Conservation (phyloP, 1,284 basidiomycete species). For the Austroboletus olivaceoglutinosus region DNA sequence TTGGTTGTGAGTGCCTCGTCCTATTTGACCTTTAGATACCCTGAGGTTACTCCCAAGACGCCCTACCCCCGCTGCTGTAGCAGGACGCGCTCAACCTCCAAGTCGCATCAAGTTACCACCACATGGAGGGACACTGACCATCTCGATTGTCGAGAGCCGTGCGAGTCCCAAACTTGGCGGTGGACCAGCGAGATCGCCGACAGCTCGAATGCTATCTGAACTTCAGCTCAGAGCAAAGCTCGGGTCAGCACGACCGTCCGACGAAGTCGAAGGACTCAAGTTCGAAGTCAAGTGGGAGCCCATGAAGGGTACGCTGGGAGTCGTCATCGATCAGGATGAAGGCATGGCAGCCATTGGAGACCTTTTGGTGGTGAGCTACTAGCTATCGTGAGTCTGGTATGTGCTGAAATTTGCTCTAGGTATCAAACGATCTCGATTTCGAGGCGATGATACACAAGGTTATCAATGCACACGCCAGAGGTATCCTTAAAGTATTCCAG, state of each 20-base stretch:
- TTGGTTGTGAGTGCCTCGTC: slow-evolving; percentile 61
- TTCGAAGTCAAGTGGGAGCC: slow-evolving; percentile 69
- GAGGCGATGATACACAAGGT: slow-evolving; percentile 59
- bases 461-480: slow-evolving; percentile 59
- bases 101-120: slow-evolving; percentile 50
- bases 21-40: background rate
- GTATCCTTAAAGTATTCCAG: slow-evolving; percentile 56
- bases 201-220: slow-evolving; percentile 54
- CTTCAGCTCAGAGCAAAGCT: slow-evolving; percentile 64
- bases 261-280: slow-evolving; percentile 62
- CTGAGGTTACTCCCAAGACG: slow-evolving; percentile 40
- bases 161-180: slow-evolving; percentile 36
- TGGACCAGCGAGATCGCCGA: slow-evolving; percentile 48
- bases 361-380: slow-evolving; percentile 49
- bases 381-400: background rate
- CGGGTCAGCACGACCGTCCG: slow-evolving; percentile 52
- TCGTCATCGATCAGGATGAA: slow-evolving; percentile 46
- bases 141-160: slow-evolving; percentile 46
- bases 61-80: slow-evolving; percentile 36
- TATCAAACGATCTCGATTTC: slow-evolving; percentile 67
- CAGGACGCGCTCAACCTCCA: slow-evolving; percentile 32
- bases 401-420: slow-evolving; percentile 37
- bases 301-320: slow-evolving; percentile 56
- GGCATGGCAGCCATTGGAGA: slow-evolving; percentile 39
- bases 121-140: slow-evolving; percentile 53